Percentiles rank a stretch among this genome's conserved stretches.
Evolutionary conservation across 257 asterid genomes (phyloP).

Genomic region (Cruciata laevipes): DNA sequence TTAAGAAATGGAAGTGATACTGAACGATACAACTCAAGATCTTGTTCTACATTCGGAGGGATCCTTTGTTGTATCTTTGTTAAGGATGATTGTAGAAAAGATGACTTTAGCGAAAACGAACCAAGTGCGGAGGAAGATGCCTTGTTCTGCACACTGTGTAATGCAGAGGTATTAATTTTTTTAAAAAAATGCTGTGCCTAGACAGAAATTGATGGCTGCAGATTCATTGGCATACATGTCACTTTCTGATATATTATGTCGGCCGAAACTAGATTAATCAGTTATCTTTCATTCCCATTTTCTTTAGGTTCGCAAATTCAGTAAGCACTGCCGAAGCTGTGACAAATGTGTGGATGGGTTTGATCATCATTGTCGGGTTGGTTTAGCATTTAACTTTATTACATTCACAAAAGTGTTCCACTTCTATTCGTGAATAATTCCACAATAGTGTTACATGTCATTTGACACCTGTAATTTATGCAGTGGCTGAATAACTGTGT

Average conservation of each 20-base stretch:
- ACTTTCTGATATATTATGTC: not conserved
- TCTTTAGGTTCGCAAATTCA: constrained; percentile 73
- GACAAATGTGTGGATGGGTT: constrained; percentile 99
- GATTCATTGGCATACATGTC: not conserved
- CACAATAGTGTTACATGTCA: not conserved
- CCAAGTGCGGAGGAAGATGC: constrained; percentile 78
- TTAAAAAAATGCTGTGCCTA: not conserved
- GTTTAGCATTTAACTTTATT: constrained; percentile 22
- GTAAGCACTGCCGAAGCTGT: constrained; percentile 98
- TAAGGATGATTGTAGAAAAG: constrained; percentile 74
- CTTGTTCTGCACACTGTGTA: constrained; percentile 92
- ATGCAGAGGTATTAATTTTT: constrained; percentile 64
- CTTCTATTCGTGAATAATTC: not conserved
- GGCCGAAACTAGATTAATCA: not conserved
- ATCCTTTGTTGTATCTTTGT: constrained; percentile 64
- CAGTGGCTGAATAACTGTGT: constrained; percentile 98
- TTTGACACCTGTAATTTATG: constrained; percentile 23
- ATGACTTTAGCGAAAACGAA: constrained; percentile 43
- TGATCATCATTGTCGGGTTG: constrained; percentile 98
- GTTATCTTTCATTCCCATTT: not conserved
- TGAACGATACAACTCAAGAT: constrained; percentile 33
- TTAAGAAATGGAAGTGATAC: constrained; percentile 45
- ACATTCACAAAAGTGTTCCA: not conserved
- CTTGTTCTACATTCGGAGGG: constrained; percentile 55
- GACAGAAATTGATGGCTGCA: not conserved